Evolutionary conservation across 495 filamentous ascomycete genomes (phyloP), one percentile per base, ranked within the genome.

Genomic region (Mycothermus thermophilus): DNA sequence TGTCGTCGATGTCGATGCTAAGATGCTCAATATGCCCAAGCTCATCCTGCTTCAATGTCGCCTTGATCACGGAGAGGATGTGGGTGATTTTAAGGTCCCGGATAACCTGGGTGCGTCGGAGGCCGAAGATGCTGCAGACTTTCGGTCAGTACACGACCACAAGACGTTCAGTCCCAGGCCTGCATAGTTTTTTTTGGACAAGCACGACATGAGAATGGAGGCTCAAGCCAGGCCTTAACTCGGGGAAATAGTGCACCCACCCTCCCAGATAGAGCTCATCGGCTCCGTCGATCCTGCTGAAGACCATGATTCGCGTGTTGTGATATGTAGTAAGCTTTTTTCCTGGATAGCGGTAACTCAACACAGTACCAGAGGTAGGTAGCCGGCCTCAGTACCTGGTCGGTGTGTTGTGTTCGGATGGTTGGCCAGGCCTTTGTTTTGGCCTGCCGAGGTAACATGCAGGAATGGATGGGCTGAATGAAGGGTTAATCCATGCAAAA

Each of bases 1-100:
- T 69, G 63, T 95, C 90, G 59, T 94, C 82, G 22, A 93, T 75
- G 40, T 85, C 77, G 48, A 96, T 77, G 41, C 69, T 67, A 41
- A 79, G 67, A 52, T 92, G 86, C 39, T 75, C 58, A 51, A 75
- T 84, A 5, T 60, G 47, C 35, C 64, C 52, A 16, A 58, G 60
- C 42, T 50, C 48, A 28, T 52, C 48, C 34, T 37, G 44, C 13
- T 59, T 43, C 15, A 65, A 46, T 13, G 54, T 52, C 34, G 51
- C 60, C n/a, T 60, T 55, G 26, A 68, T 56, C 38, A 83, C 84
- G 2, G 88, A 93, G n/a, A 97, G 60, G 23, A 96, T 66, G 59
- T 95, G 88, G 2, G 85, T 95, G 54, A 96, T 83, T 30, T 79
- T 79, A 40, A 73, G 69, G 40, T 76, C 64, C 33, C 67, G 57